Conservation (phyloP, 1,139 yeast species). For the Lodderomyces pseudojiufengensis region DNA sequence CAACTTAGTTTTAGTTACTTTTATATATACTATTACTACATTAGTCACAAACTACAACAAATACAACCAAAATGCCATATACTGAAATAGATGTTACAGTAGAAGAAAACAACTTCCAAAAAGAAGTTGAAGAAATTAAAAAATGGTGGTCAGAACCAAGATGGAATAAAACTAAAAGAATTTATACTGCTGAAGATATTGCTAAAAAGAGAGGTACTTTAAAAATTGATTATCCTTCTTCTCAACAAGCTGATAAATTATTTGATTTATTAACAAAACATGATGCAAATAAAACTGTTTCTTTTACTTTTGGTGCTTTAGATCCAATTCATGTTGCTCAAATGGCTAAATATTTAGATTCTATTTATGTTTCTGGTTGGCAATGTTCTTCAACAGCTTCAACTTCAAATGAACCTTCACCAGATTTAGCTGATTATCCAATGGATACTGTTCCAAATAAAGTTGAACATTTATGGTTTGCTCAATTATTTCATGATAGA, state of each 20-base stretch:
- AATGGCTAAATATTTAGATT: constrained; percentile 92
- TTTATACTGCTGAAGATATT: constrained; percentile 84
- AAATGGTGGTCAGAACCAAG: constrained; percentile 94
- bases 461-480: constrained; percentile 95
- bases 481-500: constrained; percentile 95
- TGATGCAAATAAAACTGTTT: constrained; percentile 67
- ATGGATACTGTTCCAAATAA: constrained; percentile 98
- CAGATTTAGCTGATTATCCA: constrained; percentile 97
- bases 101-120: constrained; percentile 64
- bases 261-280: constrained; percentile 68
- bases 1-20: not conserved
- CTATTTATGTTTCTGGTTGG: constrained; percentile 96
- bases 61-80: constrained; percentile 37
- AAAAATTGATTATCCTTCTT: constrained; percentile 68
- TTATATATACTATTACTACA: constrained; percentile 1
- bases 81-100: constrained; percentile 52
- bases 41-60: not conserved
- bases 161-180: constrained; percentile 85
- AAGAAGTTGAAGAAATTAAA: constrained; percentile 69
- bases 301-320: constrained; percentile 92
- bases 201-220: constrained; percentile 85
- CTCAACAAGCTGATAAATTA: constrained; percentile 77
- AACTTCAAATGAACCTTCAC: constrained; percentile 94
- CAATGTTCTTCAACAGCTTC: constrained; percentile 98
- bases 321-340: constrained; percentile 96